These are phyloP conservation scores for Thymus quinquecostatus DNA, from an alignment of 257 asterid species.

Conservation along the genomic window DNA sequence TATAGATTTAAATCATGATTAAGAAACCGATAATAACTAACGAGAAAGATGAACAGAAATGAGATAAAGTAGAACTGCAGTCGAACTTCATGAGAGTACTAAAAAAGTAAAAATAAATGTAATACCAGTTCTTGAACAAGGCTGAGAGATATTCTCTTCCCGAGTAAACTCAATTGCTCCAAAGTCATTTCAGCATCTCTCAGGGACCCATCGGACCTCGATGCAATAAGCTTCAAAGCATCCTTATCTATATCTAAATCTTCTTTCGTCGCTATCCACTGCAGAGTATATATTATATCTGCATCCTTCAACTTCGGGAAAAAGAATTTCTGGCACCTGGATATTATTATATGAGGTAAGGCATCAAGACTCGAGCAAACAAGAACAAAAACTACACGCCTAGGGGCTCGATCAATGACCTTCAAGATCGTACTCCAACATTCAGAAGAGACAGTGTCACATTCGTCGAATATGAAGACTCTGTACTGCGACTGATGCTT, in stretches of 20 bases:
- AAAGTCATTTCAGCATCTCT: constrained; percentile 99
- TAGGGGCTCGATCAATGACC: constrained; percentile 87
- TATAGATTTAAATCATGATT: not conserved
- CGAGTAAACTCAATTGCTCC: constrained; percentile 91
- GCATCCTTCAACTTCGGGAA: constrained; percentile 95
- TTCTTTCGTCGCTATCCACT: constrained; percentile 87
- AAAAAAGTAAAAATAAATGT: too few relatives aligned
- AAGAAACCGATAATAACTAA: not conserved
- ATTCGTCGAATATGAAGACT: constrained; percentile 81
- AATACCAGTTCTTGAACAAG: constrained; percentile 87
- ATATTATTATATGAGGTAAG: constrained; percentile 86
- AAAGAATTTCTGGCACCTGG: constrained; percentile 97
- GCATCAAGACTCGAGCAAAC: constrained; percentile 83
- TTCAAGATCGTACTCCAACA: constrained; percentile 86
- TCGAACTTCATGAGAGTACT: too few relatives aligned
- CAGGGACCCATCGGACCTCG: constrained; percentile 94
- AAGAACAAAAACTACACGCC: constrained; percentile 83
- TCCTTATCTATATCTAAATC: constrained; percentile 85
- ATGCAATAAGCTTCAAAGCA: constrained; percentile 90
- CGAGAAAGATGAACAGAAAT: too few relatives aligned
- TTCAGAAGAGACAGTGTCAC: constrained; percentile 70
- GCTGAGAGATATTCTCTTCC: constrained; percentile 82
- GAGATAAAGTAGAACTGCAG: too few relatives aligned
- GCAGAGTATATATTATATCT: constrained; percentile 82
- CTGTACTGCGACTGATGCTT: constrained; percentile 65